These are phyloP conservation scores for Piper betle DNA, from an alignment of 164 flowering plant genomes.

Conservation along the genomic window DNA sequence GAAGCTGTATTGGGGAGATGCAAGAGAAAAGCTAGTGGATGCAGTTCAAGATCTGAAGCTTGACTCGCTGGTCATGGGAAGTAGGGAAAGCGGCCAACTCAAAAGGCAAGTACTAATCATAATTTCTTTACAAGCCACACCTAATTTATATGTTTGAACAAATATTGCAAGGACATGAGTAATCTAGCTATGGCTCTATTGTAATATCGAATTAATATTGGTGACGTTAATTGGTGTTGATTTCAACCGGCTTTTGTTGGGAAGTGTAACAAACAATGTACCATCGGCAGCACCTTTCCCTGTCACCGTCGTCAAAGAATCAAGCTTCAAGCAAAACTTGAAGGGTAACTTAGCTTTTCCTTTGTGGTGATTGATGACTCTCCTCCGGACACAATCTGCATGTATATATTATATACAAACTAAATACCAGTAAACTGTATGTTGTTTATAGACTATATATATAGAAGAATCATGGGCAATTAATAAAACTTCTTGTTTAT, in stretches of 20 bases:
- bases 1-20: constrained; percentile 75
- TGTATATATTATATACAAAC: too few species aligned
- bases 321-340: constrained; percentile 1
- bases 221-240: not conserved
- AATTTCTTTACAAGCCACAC: not conserved
- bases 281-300: constrained; percentile 27
- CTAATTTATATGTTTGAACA: not conserved
- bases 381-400: too few species aligned
- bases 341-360: not conserved
- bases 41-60: constrained; percentile 37
- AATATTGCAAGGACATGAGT: not conserved
- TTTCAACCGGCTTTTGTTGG: constrained; percentile 27
- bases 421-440: too few species aligned
- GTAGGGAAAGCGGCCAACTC: constrained; percentile 53
- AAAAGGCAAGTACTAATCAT: constrained; percentile 38
- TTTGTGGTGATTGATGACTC: too few species aligned
- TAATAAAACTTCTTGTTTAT: too few species aligned
- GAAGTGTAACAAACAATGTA: constrained; percentile 39
- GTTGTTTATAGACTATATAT: too few species aligned
- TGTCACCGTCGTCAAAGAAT: constrained; percentile 43
- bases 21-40: constrained; percentile 44
- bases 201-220: not conserved
- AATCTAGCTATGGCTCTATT: not conserved
- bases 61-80: constrained; percentile 51
- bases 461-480: too few species aligned